Conservation (phyloP, 495 filamentous ascomycete genomes). For the Pyrenula massariospora region DNA sequence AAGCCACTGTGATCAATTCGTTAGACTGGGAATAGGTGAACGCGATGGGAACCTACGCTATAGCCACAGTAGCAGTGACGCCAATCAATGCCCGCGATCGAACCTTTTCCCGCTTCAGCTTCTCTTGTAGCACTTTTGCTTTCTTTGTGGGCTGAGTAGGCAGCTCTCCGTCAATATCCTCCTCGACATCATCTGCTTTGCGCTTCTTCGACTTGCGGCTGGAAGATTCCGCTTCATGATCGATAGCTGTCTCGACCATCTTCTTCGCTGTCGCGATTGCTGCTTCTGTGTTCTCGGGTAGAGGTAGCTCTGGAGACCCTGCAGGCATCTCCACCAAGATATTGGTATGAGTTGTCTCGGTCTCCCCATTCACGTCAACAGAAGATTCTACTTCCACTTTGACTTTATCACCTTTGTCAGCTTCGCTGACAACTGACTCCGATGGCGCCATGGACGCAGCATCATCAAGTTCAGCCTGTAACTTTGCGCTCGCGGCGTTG, state of each 20-base stretch:
- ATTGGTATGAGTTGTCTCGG: slow-evolving; percentile 60
- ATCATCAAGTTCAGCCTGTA: slow-evolving; percentile 37
- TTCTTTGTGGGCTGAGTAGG: slow-evolving; percentile 53
- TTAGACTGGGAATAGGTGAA: slow-evolving; percentile 11
- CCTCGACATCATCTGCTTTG: slow-evolving; percentile 63
- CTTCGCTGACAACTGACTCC: slow-evolving; percentile 17
- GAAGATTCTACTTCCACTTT: slow-evolving; percentile 56
- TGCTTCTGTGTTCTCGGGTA: slow-evolving; percentile 59
- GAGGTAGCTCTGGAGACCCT: slow-evolving; percentile 52
- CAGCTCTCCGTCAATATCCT: slow-evolving; percentile 37
- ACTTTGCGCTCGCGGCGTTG: slow-evolving; percentile 32
- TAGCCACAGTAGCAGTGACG: slow-evolving; percentile 67
- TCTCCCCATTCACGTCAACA: slow-evolving; percentile 40
- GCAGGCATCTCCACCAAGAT: slow-evolving; percentile 69
- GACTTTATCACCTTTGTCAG: slow-evolving; percentile 39
- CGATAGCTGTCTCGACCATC: slow-evolving; percentile 74
- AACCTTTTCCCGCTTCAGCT: slow-evolving; percentile 72
- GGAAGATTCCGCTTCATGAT: slow-evolving; percentile 19
- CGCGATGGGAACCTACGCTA: slow-evolving; percentile 57
- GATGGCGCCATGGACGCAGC: slow-evolving; percentile 22
- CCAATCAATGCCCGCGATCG: slow-evolving; percentile 75
- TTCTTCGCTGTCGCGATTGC: slow-evolving; percentile 79
- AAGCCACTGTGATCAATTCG: slow-evolving; percentile 19
- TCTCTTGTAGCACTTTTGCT: slow-evolving; percentile 57
- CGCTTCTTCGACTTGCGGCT: slow-evolving; percentile 54